Conservation (phyloP, 495 filamentous ascomycete genomes). For the Parathielavia appendiculata region DNA sequence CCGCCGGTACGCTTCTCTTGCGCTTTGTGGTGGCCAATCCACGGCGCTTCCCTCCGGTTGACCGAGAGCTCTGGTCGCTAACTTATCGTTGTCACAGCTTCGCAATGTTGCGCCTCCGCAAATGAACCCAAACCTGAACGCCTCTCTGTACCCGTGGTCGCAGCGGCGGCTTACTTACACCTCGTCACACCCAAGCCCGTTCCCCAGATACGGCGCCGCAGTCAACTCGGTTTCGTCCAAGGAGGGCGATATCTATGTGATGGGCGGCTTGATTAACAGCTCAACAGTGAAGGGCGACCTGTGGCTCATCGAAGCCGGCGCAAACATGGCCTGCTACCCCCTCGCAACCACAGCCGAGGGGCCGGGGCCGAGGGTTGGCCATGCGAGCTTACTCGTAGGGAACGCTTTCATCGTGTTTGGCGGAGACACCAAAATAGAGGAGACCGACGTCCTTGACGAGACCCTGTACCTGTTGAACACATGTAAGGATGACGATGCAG, state of each 20-base stretch:
- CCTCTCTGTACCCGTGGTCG: conserved; percentile 90
- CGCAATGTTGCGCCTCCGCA: conserved; percentile 38
- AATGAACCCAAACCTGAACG: conserved; percentile 39
- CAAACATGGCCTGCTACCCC: conserved; percentile 84
- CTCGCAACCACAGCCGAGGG: conserved; percentile 88
- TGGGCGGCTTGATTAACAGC: conserved; percentile 93
- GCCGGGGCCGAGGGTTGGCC: conserved; percentile 90
- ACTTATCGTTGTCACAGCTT: conserved; percentile 32
- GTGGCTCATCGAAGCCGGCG: conserved; percentile 93
- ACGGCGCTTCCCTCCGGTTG: not conserved
- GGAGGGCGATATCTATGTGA: conserved; percentile 95
- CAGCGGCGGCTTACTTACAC: conserved; percentile 83
- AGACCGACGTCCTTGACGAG: conserved; percentile 84
- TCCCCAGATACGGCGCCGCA: conserved; percentile 94
- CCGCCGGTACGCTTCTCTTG: conserved; percentile 45
- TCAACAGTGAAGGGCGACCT: conserved; percentile 93
- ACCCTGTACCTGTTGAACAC: conserved; percentile 97
- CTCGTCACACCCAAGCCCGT: conserved; percentile 75
- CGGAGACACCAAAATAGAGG: conserved; percentile 95
- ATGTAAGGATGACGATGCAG: conserved; percentile 54
- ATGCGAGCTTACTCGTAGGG: conserved; percentile 88
- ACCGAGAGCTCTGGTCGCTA: not conserved
- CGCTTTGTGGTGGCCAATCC: too few species aligned
- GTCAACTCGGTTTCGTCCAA: conserved; percentile 90
- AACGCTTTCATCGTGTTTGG: conserved; percentile 99